A percentile compares a stretch with the other conserved stretches of the same genome.
phyloP scores from a whole-genome alignment of 2,329 filamentous ascomycete genomes.

The Penicillium sumatraense region DNA sequence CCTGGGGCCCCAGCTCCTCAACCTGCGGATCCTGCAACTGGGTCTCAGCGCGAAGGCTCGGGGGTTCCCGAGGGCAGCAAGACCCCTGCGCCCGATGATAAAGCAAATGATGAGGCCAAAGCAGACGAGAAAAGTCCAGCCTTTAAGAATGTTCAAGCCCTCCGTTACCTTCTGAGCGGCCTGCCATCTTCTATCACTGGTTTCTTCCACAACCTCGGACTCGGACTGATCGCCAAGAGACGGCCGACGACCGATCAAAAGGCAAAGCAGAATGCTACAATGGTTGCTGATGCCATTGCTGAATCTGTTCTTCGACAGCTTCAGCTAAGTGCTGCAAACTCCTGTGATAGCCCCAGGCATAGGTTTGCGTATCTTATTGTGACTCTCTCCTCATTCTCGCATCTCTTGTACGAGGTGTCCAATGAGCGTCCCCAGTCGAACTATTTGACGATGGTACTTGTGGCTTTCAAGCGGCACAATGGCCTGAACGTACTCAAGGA shows the following conservation, averaged over 20 bases:
- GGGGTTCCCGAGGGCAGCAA: conserved; percentile 23
- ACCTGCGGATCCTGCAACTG: conserved; percentile 27
- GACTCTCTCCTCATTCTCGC: conserved; percentile 75
- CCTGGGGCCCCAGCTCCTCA: conserved; percentile 28
- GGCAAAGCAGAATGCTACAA: conserved; percentile 65
- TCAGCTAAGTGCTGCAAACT: conserved; percentile 53
- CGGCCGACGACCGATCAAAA: conserved; percentile 68
- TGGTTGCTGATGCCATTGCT: conserved; percentile 72
- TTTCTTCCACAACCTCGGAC: conserved; percentile 84
- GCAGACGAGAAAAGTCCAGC: conserved; percentile 40
- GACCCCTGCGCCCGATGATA: conserved; percentile 16
- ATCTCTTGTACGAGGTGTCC: conserved; percentile 73
- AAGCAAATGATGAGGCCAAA: conserved; percentile 27
- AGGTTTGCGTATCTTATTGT: conserved; percentile 79
- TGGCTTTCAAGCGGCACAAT: conserved; percentile 81
- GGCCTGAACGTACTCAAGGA: conserved; percentile 76
- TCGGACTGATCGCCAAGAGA: conserved; percentile 75
- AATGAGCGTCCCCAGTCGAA: conserved; percentile 56
- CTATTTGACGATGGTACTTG: conserved; percentile 72
- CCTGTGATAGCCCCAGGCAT: conserved; percentile 61
- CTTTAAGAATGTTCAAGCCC: conserved; percentile 77
- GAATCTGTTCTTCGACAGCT: conserved; percentile 72
- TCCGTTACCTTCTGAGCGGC: conserved; percentile 77
- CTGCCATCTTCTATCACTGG: conserved; percentile 80
- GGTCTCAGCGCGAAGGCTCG: conserved; percentile 31